Conservation (phyloP, 345 rosid genomes). For the Rhizophora mangle region DNA sequence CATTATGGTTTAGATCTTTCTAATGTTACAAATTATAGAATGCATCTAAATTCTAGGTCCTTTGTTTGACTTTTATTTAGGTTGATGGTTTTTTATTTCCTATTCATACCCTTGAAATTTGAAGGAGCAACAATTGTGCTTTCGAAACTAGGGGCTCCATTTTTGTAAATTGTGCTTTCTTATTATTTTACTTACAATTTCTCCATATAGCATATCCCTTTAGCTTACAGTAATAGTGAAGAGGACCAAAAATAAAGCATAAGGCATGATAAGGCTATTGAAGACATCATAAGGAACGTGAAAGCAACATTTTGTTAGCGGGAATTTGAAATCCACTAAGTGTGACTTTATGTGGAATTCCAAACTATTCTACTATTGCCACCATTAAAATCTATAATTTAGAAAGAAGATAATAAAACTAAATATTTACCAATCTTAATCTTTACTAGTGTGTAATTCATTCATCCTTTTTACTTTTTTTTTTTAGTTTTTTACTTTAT, state of each 20-base stretch:
- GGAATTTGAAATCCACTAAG: no score
- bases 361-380: no score
- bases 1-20: conserved; percentile 69
- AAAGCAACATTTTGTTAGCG: conserved; percentile 23
- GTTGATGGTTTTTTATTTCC: not conserved
- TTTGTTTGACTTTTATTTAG: not conserved
- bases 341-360: no score
- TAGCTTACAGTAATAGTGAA: conserved; percentile 31
- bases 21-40: conserved; percentile 30
- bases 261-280: conserved; percentile 39
- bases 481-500: no score
- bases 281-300: conserved; percentile 60
- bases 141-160: not conserved
- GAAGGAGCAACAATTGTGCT: not conserved
- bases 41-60: conserved; percentile 37
- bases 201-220: not conserved
- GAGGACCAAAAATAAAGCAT: conserved; percentile 19
- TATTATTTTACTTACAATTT: conserved; percentile 4
- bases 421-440: no score
- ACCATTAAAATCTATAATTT: no score
- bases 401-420: no score
- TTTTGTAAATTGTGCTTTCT: not conserved
- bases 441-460: no score
- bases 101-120: not conserved
- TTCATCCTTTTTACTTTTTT: no score